These are phyloP conservation scores for Suhomyces terraborum DNA, from an alignment of 1,139 yeast genomes.

Conservation along the genomic window DNA sequence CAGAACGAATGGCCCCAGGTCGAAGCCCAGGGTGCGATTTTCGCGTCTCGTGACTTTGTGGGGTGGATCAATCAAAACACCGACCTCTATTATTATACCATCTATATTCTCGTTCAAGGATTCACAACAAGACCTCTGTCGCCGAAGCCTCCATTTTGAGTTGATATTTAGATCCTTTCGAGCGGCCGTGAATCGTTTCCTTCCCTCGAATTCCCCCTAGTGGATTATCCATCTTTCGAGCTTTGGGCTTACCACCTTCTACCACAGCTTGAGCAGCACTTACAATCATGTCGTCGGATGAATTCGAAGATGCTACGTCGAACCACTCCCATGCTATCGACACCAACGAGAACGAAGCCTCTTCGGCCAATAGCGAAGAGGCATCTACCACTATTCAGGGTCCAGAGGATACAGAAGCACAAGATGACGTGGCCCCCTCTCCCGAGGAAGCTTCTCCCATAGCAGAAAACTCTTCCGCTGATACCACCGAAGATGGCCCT, in stretches of 20 bases:
- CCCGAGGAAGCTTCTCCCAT: slow-evolving; percentile 1
- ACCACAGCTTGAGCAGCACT: neutral
- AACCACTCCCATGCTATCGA: neutral
- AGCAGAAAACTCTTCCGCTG: slow-evolving; percentile 1
- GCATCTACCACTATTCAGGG: neutral
- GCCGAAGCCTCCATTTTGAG: neutral
- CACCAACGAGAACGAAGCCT: neutral
- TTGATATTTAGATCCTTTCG: neutral
- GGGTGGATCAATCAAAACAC: slow-evolving; percentile 11
- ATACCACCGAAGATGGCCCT: slow-evolving; percentile 3
- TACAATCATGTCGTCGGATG: slow-evolving; percentile 19
- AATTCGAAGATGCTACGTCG: slow-evolving; percentile 25
- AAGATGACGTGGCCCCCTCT: slow-evolving; percentile 1
- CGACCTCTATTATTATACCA: neutral
- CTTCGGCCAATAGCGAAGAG: neutral
- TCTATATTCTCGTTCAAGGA: neutral
- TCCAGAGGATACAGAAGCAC: neutral
- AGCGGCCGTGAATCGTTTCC: neutral
- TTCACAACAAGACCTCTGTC: neutral
- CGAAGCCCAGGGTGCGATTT: neutral
- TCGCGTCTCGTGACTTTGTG: slow-evolving; percentile 7
- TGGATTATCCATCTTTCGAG: neutral
- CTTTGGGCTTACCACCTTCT: neutral
- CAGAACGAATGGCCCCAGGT: too few species aligned
- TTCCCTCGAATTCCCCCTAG: neutral